These are phyloP conservation scores for Chrysoporthe puriensis DNA, from an alignment of 2,329 filamentous ascomycete species.

Conservation along the genomic window DNA sequence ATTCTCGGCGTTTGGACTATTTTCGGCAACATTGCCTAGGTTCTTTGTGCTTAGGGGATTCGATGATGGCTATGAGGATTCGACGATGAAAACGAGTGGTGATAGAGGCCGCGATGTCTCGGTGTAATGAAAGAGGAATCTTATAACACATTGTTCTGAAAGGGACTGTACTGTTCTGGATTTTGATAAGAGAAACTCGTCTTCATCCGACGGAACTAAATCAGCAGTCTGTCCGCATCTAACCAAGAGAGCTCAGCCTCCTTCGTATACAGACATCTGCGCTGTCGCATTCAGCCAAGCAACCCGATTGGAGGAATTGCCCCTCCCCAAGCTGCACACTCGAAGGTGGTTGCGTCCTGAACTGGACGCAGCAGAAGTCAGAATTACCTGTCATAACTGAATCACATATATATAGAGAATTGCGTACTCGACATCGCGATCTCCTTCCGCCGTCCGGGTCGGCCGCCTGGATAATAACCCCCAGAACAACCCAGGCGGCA, in stretches of 20 bases:
- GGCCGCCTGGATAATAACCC: neutral
- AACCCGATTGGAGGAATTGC: conserved; percentile 17
- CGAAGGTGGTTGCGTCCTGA: neutral
- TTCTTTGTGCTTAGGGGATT: conserved; percentile 2
- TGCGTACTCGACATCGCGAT: conserved; percentile 6
- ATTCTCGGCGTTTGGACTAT: conserved; percentile 23
- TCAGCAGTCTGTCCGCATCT: neutral
- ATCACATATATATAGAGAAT: neutral
- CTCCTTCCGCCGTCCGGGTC: neutral
- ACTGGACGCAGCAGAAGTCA: neutral
- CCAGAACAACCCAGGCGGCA: conserved; percentile 21
- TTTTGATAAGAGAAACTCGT: neutral
- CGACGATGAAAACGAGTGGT: conserved; percentile 16
- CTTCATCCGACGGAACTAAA: neutral
- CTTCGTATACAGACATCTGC: conserved; percentile 1
- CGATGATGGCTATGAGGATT: conserved; percentile 22
- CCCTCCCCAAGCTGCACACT: neutral
- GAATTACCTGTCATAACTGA: neutral
- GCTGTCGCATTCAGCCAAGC: conserved; percentile 12
- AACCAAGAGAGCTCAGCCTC: neutral
- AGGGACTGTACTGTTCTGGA: neutral
- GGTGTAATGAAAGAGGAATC: neutral
- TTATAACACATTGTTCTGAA: neutral
- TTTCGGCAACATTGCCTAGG: conserved; percentile 17
- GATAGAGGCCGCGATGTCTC: conserved; percentile 1